phyloP scores from a whole-genome alignment of 2,329 filamentous ascomycete genomes.

The Tolypocladium guangdongense region DNA sequence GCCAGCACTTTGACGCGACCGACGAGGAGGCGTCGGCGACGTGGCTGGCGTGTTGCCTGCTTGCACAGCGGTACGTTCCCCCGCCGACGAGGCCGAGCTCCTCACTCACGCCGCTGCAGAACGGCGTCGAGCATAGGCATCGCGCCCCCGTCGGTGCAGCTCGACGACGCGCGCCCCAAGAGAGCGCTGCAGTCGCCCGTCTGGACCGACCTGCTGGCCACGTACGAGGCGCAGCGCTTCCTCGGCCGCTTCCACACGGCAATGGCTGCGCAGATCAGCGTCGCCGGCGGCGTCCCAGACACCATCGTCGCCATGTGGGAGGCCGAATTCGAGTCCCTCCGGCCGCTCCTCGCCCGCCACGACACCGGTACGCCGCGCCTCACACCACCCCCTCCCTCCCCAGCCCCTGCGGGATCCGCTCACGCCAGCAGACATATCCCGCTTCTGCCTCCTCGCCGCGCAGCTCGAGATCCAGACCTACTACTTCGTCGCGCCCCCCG shows the following conservation, averaged over 20 bases:
- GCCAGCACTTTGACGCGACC: slow-evolving; percentile 30
- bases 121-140: slow-evolving; percentile 32
- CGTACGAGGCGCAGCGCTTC: slow-evolving; percentile 40
- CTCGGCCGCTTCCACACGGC: slow-evolving; percentile 36
- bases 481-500: slow-evolving; percentile 34
- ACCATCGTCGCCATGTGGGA: slow-evolving; percentile 37
- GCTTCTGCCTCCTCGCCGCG: slow-evolving; percentile 36
- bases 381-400: neutral
- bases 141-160: slow-evolving; percentile 38
- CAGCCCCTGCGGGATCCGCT: neutral
- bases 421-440: slow-evolving; percentile 28
- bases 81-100: neutral
- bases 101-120: slow-evolving; percentile 12
- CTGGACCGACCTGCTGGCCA: slow-evolving; percentile 29
- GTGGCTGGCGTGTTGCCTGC: slow-evolving; percentile 42
- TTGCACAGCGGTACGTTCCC: slow-evolving; percentile 33
- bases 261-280: slow-evolving; percentile 35
- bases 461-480: slow-evolving; percentile 42
- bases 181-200: slow-evolving; percentile 27
- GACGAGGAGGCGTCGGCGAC: slow-evolving; percentile 42
- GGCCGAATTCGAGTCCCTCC: slow-evolving; percentile 39
- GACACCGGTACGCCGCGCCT: slow-evolving; percentile 29
- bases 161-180: slow-evolving; percentile 33
- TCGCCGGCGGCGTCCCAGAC: slow-evolving; percentile 33
- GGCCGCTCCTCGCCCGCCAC: slow-evolving; percentile 31